Conservation (phyloP, 1,284 basidiomycete species). For the Porodaedalea pini region DNA sequence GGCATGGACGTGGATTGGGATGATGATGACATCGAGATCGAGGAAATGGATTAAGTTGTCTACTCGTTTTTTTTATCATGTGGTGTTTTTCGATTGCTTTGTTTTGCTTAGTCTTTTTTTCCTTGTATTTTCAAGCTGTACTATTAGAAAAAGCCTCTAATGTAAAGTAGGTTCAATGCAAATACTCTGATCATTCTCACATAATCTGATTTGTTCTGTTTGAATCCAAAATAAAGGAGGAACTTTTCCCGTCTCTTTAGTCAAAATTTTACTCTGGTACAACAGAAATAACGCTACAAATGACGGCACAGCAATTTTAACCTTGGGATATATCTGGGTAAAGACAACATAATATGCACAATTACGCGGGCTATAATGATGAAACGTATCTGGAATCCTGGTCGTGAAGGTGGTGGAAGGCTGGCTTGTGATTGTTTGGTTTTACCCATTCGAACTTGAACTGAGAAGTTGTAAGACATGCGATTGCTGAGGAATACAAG, state of each 20-base stretch:
- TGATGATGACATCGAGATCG: constrained; percentile 61
- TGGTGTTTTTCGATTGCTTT: background rate
- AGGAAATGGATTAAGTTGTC: constrained; percentile 66
- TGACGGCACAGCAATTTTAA: no score
- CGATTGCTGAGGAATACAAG: background rate
- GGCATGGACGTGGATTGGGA: constrained; percentile 63
- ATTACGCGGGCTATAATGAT: background rate
- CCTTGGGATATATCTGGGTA: no score
- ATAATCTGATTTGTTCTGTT: background rate
- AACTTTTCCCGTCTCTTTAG: no score
- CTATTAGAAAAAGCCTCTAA: background rate
- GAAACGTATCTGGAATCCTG: background rate
- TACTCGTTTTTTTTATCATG: background rate
- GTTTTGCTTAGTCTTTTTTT: background rate
- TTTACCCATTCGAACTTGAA: constrained; percentile 14
- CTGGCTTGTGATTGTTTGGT: constrained; percentile 2
- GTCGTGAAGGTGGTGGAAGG: background rate
- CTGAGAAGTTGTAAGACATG: background rate
- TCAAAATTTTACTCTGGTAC: no score
- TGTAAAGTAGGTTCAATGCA: background rate
- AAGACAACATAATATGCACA: background rate
- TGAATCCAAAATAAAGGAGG: background rate
- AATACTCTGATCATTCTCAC: background rate
- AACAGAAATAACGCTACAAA: no score
- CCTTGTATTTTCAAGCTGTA: background rate